Evolutionary conservation across 192 early-diverging fungal genomes (phyloP).

Genomic region (Spizellomyces punctatus): DNA sequence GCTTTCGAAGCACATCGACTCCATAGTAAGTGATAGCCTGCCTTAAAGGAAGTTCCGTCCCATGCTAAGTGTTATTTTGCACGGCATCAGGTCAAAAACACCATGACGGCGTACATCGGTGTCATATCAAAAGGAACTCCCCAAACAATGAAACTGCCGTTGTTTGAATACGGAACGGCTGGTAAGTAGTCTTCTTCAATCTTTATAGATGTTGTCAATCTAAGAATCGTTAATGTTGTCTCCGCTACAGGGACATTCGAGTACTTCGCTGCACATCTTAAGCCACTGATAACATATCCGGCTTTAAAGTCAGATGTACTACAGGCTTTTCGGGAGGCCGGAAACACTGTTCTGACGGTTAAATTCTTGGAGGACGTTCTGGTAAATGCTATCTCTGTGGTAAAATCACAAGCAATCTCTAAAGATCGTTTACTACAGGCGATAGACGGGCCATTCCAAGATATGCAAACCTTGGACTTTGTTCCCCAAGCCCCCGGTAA

Average conservation of each 20-base stretch:
- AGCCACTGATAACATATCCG: slow-evolving; percentile 33
- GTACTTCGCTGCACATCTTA: slow-evolving; percentile 45
- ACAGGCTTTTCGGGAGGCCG: slow-evolving; percentile 50
- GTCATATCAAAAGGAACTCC: slow-evolving; percentile 47
- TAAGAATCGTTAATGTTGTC: neutral
- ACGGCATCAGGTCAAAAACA: slow-evolving; percentile 38
- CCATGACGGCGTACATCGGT: slow-evolving; percentile 40
- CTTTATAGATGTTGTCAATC: slow-evolving; percentile 14
- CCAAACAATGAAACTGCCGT: slow-evolving; percentile 43
- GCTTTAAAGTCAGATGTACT: slow-evolving; percentile 47
- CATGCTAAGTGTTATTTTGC: slow-evolving; percentile 15
- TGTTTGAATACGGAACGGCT: slow-evolving; percentile 49
- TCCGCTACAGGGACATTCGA: slow-evolving; percentile 36
- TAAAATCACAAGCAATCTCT: neutral
- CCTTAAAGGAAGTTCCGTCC: slow-evolving; percentile 3
- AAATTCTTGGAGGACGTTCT: slow-evolving; percentile 35
- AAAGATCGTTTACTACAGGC: slow-evolving; percentile 2
- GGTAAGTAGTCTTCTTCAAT: slow-evolving; percentile 28
- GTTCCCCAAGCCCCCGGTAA: slow-evolving; percentile 7
- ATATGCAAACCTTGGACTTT: slow-evolving; percentile 18
- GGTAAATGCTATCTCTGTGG: slow-evolving; percentile 15
- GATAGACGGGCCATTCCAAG: slow-evolving; percentile 9
- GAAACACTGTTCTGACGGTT: slow-evolving; percentile 40
- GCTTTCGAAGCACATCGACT: slow-evolving; percentile 39
- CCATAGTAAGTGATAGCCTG: slow-evolving; percentile 22